phyloP scores from a whole-genome alignment of 1,284 basidiomycete genomes.

The Cryptococcus floricola region DNA sequence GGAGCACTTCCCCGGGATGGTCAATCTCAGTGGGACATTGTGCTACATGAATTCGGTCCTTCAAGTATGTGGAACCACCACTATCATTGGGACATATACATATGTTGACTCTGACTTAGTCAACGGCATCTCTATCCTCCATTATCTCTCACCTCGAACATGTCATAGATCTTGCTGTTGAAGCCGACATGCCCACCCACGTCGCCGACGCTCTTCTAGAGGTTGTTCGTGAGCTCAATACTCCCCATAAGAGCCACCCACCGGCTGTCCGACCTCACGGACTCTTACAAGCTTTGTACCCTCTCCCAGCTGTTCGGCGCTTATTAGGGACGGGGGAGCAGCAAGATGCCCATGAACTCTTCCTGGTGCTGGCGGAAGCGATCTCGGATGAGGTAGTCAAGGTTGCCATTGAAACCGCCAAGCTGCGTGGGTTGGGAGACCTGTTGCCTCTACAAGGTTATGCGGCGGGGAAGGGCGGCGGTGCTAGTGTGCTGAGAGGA shows the following conservation, averaged over 20 bases:
- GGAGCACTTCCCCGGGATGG: conserved; percentile 70
- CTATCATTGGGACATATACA: neutral
- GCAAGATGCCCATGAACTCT: conserved; percentile 94
- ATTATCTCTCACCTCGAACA: conserved; percentile 68
- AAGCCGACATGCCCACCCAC: conserved; percentile 71
- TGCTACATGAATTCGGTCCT: conserved; percentile 93
- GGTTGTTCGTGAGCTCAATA: conserved; percentile 68
- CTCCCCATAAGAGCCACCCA: conserved; percentile 56
- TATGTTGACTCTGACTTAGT: conserved; percentile 51
- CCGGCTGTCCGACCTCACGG: conserved; percentile 64
- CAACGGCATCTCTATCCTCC: conserved; percentile 74
- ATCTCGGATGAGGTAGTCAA: conserved; percentile 69
- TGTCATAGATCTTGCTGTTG: conserved; percentile 68
- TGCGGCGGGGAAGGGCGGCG: conserved; percentile 8
- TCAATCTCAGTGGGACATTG: conserved; percentile 89
- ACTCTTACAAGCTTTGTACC: conserved; percentile 66
- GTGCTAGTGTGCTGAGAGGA: conserved; percentile 1
- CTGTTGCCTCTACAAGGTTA: conserved; percentile 29
- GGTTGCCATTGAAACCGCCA: conserved; percentile 37
- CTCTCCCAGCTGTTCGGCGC: conserved; percentile 58
- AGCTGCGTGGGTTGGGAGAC: conserved; percentile 28
- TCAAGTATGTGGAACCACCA: conserved; percentile 57
- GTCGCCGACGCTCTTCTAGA: conserved; percentile 72
- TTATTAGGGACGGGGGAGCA: conserved; percentile 81
- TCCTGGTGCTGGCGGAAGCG: conserved; percentile 80